These are phyloP conservation scores for Lactarius trivialis DNA, from an alignment of 768 basidiomycete genomes.

Conservation along the genomic window DNA sequence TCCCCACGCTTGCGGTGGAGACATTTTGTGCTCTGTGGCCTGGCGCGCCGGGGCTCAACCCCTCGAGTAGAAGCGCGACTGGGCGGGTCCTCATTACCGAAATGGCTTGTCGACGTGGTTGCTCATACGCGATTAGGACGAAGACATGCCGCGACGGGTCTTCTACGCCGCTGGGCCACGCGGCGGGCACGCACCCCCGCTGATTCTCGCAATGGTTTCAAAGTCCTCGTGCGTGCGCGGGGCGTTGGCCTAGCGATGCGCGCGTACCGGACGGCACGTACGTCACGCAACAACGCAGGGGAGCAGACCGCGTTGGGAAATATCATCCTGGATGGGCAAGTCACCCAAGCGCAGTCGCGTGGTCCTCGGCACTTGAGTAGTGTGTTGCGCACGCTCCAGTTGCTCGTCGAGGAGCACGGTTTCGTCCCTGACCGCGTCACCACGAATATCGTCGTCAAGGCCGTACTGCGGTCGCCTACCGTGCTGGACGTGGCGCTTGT, in stretches of 20 bases:
- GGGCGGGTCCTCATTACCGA: neutral
- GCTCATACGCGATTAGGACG: constrained; percentile 25
- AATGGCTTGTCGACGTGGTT: constrained; percentile 7
- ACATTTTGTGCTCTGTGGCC: constrained; percentile 28
- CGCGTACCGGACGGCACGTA: constrained; percentile 25
- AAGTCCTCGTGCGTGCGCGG: constrained; percentile 10
- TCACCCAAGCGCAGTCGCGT: constrained; percentile 29
- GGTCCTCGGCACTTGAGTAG: constrained; percentile 43
- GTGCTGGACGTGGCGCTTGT: constrained; percentile 40
- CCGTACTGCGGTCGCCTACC: constrained; percentile 45
- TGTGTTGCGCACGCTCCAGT: constrained; percentile 34
- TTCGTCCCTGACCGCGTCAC: constrained; percentile 66
- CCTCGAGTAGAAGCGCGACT: neutral
- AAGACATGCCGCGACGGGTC: constrained; percentile 23
- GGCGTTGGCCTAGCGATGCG: constrained; percentile 7
- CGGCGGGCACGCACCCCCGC: constrained; percentile 6
- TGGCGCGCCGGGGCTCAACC: constrained; percentile 2
- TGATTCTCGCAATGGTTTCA: constrained; percentile 9
- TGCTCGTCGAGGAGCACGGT: constrained; percentile 38
- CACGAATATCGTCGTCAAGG: constrained; percentile 60
- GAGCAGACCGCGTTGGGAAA: constrained; percentile 47
- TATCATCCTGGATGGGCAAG: constrained; percentile 43
- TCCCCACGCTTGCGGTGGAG: constrained; percentile 28
- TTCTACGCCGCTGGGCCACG: constrained; percentile 22
- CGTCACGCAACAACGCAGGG: constrained; percentile 23